Evolutionary conservation across 768 basidiomycete species (phyloP), one percentile per base, ranked within the genome.

Genomic region (Trametes sanguinea): DNA sequence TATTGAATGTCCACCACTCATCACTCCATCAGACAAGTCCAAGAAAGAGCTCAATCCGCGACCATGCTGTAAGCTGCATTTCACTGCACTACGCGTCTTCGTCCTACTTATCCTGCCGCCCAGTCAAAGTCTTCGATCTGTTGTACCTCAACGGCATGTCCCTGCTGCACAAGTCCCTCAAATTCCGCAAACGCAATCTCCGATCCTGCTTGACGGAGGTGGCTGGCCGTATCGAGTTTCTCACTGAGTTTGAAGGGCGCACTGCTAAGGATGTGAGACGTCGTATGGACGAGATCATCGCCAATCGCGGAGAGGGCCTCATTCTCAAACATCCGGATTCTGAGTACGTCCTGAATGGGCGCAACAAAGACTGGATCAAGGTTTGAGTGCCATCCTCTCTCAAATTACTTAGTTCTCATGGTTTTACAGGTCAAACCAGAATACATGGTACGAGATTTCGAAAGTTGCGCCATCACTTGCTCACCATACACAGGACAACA

Each of bases 61-160:
- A 3, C 96, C 96, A 2, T 97, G 95, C 76, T 95, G 95, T 95
- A 71, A 65, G 90, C 39, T 54, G 8, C 2, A 2, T 22, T 39
- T 8, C 48, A 32, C 42, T 51, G 40, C 13, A 2, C 44, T 29
- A 46, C 51, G 14, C 58, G 44, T 42, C 16, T n/a, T 54, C 3
- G n/a, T 32, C 29, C 45, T 44, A 22, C 22, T 22, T 13, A 30
- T 14, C 14, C 33, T n/a, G 33, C 17, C 13, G 14, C 9, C 9
- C 27, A 98, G 95, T 97, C 84, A 98, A 97, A 75, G 84, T 98
- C 9, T 98, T 99, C 70, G 97, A 99, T 73, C 78, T 98, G 22
- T 78, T 99, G 0, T 94, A 91, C 70, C 80, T 97, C 60, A 95
- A 95, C 65, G 89, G 88, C n/a, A 81, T 82, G 71, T 88, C 88